Evolutionary conservation across 1,139 yeast genomes (phyloP).

Genomic region (Yamadazyma friedrichii): DNA sequence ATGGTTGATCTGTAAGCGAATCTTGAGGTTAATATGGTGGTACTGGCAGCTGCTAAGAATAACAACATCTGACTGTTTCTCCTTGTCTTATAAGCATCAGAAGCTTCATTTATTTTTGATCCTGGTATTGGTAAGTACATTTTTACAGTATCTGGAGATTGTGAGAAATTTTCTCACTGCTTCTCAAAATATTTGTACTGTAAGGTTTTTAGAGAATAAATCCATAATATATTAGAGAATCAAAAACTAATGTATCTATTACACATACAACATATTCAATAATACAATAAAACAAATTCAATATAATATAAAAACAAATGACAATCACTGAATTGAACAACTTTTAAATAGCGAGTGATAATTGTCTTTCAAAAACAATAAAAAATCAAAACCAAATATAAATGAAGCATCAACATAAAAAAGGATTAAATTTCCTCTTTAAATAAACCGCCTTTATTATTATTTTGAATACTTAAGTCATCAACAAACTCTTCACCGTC

Average conservation of each 20-base stretch:
- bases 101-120: slow-evolving; percentile 39
- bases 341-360: neutral
- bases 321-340: neutral
- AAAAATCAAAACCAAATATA: neutral
- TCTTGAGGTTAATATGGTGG: slow-evolving; percentile 71
- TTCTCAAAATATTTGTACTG: no score
- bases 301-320: neutral
- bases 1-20: slow-evolving; percentile 74
- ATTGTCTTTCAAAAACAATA: neutral
- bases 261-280: slow-evolving; percentile 6
- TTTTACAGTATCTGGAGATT: neutral
- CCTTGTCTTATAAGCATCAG: slow-evolving; percentile 49
- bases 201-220: neutral
- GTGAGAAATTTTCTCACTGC: neutral
- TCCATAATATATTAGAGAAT: neutral
- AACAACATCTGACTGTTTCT: slow-evolving; percentile 70
- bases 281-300: slow-evolving; percentile 6
- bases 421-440: slow-evolving; percentile 39
- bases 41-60: slow-evolving; percentile 70
- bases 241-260: slow-evolving; percentile 1
- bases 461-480: slow-evolving; percentile 26
- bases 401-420: neutral
- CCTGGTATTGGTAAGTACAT: slow-evolving; percentile 12
- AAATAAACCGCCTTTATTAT: slow-evolving; percentile 37
- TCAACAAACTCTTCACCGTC: slow-evolving; percentile 27